Base-by-base conservation (phyloP, 495 filamentous ascomycete species). In the Tuber calosporum region DNA sequence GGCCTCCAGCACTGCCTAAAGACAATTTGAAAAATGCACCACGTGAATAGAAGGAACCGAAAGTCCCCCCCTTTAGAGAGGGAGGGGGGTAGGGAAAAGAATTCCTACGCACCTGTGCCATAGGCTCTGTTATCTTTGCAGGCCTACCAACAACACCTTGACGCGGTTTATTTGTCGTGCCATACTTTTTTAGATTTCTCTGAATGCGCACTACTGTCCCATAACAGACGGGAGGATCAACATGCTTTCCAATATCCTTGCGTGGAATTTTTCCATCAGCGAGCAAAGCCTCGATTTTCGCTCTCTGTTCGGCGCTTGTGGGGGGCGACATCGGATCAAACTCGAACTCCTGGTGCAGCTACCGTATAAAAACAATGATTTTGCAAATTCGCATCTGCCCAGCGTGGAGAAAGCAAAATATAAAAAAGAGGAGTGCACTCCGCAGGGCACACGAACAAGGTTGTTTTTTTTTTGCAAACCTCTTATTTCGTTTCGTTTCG, bases 241-340 rank as follows among this genome's bases (percentile, higher is more conserved):
- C 53, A 62, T 62, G 53, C 15, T 62, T 62, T 62, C 53, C 53
- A 62, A 62, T 62, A 62, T 62, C 53, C 53, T 62, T 62, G 53
- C 53, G 53, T 62, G 53, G 53, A 26, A 62, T 62, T 62, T 62
- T 62, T 34, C 53, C 53, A 26, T 62, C 53, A 62, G 53, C 53
- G 26, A 62, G 53, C 53, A 62, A 62, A 62, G 26, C 11, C 13
- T 62, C 53, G 26, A 62, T 62, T 62, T 62, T 62, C 53, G 53
- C 53, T 34, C 53, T 62, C 26, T 62, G 53, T 34, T 62, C 53
- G 26, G 53, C 53, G 26, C 53, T 62, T 34, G 53, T 62, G 26
- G 53, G 53, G 53, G 53, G 53, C 26, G 53, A 62, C 53, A 62
- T 62, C 53, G 53, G 26, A 62, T 34, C 26, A 62, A 62, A 34